These are phyloP conservation scores for Hypoxylon sp. DNA, from an alignment of 2,329 filamentous ascomycete species.

Conservation along the genomic window DNA sequence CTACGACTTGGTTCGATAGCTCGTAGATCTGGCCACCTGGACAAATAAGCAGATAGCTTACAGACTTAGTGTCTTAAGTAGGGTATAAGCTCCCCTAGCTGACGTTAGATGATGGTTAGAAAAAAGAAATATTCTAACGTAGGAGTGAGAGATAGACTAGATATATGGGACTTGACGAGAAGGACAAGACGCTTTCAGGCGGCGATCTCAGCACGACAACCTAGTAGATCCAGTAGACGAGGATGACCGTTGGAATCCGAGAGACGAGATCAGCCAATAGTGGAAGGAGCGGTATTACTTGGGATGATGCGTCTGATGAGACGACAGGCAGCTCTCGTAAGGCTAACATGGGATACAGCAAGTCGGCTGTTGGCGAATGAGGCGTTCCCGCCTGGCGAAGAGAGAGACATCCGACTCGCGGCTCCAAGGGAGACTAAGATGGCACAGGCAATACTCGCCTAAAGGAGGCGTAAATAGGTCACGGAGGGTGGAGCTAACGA, in stretches of 20 bases:
- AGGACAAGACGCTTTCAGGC: conserved; percentile 11
- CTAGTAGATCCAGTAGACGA: conserved; percentile 10
- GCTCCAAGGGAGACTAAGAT: conserved; percentile 35
- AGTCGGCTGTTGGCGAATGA: conserved; percentile 37
- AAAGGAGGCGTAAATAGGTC: conserved; percentile 36
- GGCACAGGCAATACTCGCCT: conserved; percentile 42
- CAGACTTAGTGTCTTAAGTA: conserved; percentile 8
- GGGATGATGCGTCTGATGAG: conserved; percentile 34
- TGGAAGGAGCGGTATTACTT: conserved; percentile 32
- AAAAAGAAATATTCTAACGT: conserved; percentile 7
- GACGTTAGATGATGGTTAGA: conserved; percentile 1
- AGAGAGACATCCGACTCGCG: conserved; percentile 40
- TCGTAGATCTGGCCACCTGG: conserved; percentile 9
- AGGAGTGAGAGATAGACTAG: conserved; percentile 1
- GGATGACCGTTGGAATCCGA: conserved; percentile 19
- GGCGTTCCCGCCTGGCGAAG: conserved; percentile 35
- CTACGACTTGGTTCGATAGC: conserved; percentile 2
- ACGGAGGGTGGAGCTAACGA: conserved; percentile 37
- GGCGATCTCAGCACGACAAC: conserved; percentile 22
- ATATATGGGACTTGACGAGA: conserved; percentile 18
- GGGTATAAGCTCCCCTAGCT: conserved; percentile 10
- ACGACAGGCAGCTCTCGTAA: conserved; percentile 31
- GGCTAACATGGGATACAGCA: conserved; percentile 34
- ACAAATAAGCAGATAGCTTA: conserved; percentile 17
- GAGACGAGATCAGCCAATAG: conserved; percentile 17